A percentile compares a stretch with the other conserved stretches of the same genome.
These are phyloP conservation scores for Cryomyces minteri DNA, from an alignment of 495 filamentous ascomycete species.

Conservation along the genomic window DNA sequence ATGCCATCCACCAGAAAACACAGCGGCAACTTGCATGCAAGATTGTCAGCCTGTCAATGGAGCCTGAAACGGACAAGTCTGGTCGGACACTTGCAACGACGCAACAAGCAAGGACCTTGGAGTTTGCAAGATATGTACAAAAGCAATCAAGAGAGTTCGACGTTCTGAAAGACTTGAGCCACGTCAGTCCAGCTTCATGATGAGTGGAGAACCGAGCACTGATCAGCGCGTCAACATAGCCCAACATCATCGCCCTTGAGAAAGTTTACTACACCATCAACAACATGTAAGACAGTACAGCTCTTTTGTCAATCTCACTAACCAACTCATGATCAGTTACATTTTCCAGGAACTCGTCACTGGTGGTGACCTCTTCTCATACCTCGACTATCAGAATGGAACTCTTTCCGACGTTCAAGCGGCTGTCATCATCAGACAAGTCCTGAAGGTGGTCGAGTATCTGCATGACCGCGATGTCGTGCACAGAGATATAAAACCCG, in stretches of 20 bases:
- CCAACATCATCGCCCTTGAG: slow-evolving; percentile 27
- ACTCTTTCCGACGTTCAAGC: slow-evolving; percentile 31
- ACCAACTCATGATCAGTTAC: slow-evolving; percentile 5
- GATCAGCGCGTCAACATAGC: slow-evolving; percentile 8
- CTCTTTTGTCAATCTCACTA: background rate
- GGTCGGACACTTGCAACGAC: background rate
- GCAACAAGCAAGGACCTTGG: background rate
- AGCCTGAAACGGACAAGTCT: background rate
- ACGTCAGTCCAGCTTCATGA: slow-evolving; percentile 12
- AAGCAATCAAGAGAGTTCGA: slow-evolving; percentile 17
- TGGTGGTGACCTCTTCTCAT: slow-evolving; percentile 47
- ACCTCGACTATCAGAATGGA: slow-evolving; percentile 29
- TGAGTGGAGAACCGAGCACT: background rate
- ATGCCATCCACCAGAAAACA: slow-evolving; percentile 13
- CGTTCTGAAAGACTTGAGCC: slow-evolving; percentile 21
- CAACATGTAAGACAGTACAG: slow-evolving; percentile 10
- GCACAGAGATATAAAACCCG: slow-evolving; percentile 54
- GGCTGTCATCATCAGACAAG: slow-evolving; percentile 36
- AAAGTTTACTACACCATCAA: slow-evolving; percentile 21
- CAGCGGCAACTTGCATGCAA: slow-evolving; percentile 24
- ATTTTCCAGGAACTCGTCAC: slow-evolving; percentile 30
- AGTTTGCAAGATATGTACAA: slow-evolving; percentile 3
- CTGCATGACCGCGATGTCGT: slow-evolving; percentile 36
- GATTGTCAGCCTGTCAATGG: slow-evolving; percentile 12
- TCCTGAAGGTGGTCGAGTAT: slow-evolving; percentile 41